Evolutionary conservation across 2,329 filamentous ascomycete species (phyloP).

Genomic region (Magnaporthales sp.): DNA sequence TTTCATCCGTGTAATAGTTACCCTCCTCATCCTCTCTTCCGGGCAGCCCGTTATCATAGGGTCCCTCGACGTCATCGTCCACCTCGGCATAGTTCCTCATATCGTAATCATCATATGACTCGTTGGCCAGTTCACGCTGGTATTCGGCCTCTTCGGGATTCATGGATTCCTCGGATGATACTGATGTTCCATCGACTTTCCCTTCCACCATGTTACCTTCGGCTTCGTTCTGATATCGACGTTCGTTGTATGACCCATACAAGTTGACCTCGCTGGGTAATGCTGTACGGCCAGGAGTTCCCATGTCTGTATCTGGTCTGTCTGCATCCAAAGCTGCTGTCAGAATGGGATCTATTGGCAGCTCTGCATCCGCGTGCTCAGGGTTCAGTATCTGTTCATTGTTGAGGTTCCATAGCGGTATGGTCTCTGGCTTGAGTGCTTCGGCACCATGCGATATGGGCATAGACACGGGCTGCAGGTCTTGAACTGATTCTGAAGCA

Average conservation of each 20-base stretch:
- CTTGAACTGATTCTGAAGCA: not conserved
- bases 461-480: not conserved
- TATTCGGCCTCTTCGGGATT: slow-evolving; percentile 17
- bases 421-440: not conserved
- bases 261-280: slow-evolving; percentile 14
- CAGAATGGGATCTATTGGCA: slow-evolving; percentile 4
- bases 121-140: slow-evolving; percentile 22
- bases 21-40: slow-evolving; percentile 2
- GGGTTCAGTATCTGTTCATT: slow-evolving; percentile 6
- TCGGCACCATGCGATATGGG: not conserved
- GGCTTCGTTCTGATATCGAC: slow-evolving; percentile 18
- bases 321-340: not conserved
- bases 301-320: not conserved
- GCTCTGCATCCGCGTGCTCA: slow-evolving; percentile 6
- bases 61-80: slow-evolving; percentile 18
- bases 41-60: not conserved
- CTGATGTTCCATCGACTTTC: slow-evolving; percentile 10
- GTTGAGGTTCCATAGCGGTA: slow-evolving; percentile 9
- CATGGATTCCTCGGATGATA: slow-evolving; percentile 9
- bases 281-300: slow-evolving; percentile 1
- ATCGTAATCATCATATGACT: slow-evolving; percentile 20
- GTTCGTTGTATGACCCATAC: slow-evolving; percentile 13
- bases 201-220: slow-evolving; percentile 17
- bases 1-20: not conserved
- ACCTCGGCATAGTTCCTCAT: slow-evolving; percentile 19